Evolutionary conservation across 805 yeast species (phyloP).

Genomic region (Kurtzmaniella fragi): DNA sequence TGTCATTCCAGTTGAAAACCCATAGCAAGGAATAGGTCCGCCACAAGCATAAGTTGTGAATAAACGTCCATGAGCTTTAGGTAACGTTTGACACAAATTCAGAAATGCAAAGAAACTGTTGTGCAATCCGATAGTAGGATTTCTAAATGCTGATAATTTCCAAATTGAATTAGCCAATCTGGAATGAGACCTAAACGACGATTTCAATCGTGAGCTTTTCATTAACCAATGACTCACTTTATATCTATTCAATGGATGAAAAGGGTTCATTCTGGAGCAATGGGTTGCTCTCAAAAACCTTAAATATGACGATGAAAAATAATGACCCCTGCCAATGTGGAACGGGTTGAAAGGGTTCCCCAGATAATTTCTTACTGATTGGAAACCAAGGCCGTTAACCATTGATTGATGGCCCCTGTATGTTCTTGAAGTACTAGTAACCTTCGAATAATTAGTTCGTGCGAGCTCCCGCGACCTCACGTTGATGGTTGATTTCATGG

Average conservation of each 20-base stretch:
- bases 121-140: neutral
- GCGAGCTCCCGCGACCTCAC: no score
- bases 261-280: neutral
- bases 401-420: constrained; percentile 3
- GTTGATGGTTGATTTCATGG: neutral
- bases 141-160: constrained; percentile 3
- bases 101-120: constrained; percentile 1
- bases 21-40: constrained; percentile 2
- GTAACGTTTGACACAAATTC: constrained; percentile 2
- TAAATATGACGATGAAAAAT: no score
- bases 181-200: neutral
- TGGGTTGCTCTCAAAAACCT: no score
- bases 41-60: constrained; percentile 3
- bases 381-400: neutral
- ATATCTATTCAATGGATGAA: constrained; percentile 3
- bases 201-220: neutral
- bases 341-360: constrained; percentile 4
- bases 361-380: constrained; percentile 1
- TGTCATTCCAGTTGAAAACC: constrained; percentile 3
- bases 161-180: constrained; percentile 2
- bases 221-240: neutral
- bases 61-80: constrained; percentile 1
- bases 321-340: no score
- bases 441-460: no score
- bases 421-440: neutral